Evolutionary conservation across 192 early-diverging fungal genomes (phyloP), one percentile per base, ranked within the genome.

Genomic region (Paraglomus occultum): DNA sequence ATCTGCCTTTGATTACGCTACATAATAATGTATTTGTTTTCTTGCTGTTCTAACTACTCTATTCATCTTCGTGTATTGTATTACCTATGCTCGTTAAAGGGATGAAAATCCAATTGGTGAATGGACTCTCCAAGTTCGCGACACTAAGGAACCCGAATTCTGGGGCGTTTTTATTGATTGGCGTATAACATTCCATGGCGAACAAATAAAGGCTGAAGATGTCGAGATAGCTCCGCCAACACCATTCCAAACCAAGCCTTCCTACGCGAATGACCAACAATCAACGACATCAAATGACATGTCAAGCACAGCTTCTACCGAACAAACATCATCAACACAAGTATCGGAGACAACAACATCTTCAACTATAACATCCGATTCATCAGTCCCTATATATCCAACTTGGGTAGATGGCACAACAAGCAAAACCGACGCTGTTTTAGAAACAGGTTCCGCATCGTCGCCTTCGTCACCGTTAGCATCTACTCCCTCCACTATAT

Each of bases 41-140:
- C 5, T 47, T 9, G 15, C 18, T 8, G 8, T 51, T 17, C 8
- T 48, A 14, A 8, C 40, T 4, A 20, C 43, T 64, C 17, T 23
- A 1, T 18, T 53, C 23, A n/a, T 38, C 12, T 69, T 64, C 18
- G 8, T 60, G 0, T 50, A n/a, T 10, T 43, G 8, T 49, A 17
- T 51, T 67, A 22, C 42, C 47, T 60, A 23, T 72, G 39, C 55
- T 46, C 17, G 15, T 39, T 23, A 63, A 60, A 94, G 93, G 97
- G 95, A 89, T 60, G 97, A 99, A 70, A 74, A 90, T 43, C 91
- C 92, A 14, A 75, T 90, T 0, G 95, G 97, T 55, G 72, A 77
- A 38, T 99, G 97, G 97, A 84, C 79, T 14, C 68, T 94, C 40
- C 74, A 77, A 8, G 83, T 94, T 17, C 80, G 83, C n/a, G 91